Base-by-base conservation (phyloP, 306 rosid species). In the Vicia sativa region DNA sequence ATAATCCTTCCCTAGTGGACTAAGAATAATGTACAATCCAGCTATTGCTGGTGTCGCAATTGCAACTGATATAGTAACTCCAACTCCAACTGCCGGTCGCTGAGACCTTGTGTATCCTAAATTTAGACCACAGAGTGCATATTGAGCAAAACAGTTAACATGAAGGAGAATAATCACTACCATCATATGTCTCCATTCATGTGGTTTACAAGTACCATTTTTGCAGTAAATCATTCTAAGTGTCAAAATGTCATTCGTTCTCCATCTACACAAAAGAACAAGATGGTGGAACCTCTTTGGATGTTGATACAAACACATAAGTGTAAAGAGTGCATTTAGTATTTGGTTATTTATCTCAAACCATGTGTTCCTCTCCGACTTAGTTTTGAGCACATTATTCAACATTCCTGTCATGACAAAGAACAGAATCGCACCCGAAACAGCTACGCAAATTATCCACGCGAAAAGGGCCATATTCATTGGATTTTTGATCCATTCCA, bases 331-430 rank as follows among this genome's bases (percentile, higher is more conserved):
- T 29, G 98, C 98, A 74, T 90, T 93, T 58, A 90, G 87, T 71
- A 93, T 93, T 78, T 90, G 98, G 79, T 93, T 93, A 68, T 90
- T 90, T 61, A 93, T 83, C 82, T 93, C 98, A 64, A 90, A 93
- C 98, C 98, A 90, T 45, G 68, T 75, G 62, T 93, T 59, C 66
- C 97, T 84, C 78, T 62, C 71, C 7, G 98, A 80, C 78, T 88
- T 93, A 29, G 70, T 85, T 1, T 86, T 87, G 10, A 93, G 54
- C 28, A 77, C 91, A 35, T 18, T 31, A 60, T 93, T 83, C 74
- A 90, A 78, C 97, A 93, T 93, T 57, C 98, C 98, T 12, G 91
- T 90, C 98, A 90, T 93, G 62, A 93, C 97, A 15, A 93, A 79
- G 80, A 93, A 93, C 67, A 93, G 69, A 73, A 90, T 86, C 7